These are phyloP conservation scores for Komagataella pastoris DNA, from an alignment of 805 yeast genomes.

Conservation along the genomic window DNA sequence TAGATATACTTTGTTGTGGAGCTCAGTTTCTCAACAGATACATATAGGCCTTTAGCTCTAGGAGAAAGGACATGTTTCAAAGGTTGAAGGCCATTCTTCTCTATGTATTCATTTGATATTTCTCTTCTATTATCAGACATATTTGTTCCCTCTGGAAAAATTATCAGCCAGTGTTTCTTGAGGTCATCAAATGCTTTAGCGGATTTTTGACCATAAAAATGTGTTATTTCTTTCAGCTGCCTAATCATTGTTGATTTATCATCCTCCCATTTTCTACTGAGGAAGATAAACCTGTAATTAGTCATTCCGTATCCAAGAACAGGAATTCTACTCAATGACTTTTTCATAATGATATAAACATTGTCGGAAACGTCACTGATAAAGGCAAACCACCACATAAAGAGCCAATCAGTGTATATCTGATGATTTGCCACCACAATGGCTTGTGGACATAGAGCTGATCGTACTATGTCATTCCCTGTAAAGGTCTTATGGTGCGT, in stretches of 20 bases:
- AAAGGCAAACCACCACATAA: conserved; percentile 75
- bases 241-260: conserved; percentile 52
- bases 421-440: conserved; percentile 82
- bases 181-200: conserved; percentile 18
- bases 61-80: conserved; percentile 69
- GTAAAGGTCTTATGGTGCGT: conserved; percentile 11
- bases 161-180: conserved; percentile 44
- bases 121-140: conserved; percentile 50
- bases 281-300: conserved; percentile 61
- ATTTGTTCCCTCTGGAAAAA: conserved; percentile 95
- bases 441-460: conserved; percentile 14
- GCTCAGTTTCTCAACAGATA: conserved; percentile 42
- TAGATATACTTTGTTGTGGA: conserved; percentile 46
- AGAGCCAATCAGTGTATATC: conserved; percentile 89
- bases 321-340: conserved; percentile 58
- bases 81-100: conserved; percentile 30
- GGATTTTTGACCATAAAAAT: conserved; percentile 30
- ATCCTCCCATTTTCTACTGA: conserved; percentile 75
- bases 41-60: conserved; percentile 65
- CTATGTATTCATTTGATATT: conserved; percentile 45
- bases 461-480: conserved; percentile 5
- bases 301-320: conserved; percentile 79
- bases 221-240: conserved; percentile 39
- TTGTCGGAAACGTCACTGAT: conserved; percentile 52
- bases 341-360: conserved; percentile 66